A percentile compares a stretch with the other conserved stretches of the same genome.
Evolutionary conservation across 169 alveolate species (phyloP).

Genomic region (Plasmodium inui): DNA sequence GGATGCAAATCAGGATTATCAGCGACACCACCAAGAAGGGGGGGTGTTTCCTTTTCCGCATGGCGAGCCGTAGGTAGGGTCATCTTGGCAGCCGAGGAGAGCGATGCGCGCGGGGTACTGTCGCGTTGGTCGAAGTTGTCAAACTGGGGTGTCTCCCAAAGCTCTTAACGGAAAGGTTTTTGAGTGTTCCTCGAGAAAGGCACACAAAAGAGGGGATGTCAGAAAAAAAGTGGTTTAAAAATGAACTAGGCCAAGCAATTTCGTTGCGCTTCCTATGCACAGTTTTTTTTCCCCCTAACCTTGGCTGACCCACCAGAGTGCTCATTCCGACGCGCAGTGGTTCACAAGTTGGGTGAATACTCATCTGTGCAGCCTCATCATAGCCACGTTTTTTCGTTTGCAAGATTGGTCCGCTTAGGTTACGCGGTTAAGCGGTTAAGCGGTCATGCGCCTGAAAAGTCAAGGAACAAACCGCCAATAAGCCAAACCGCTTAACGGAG

Average conservation of each 20-base stretch:
- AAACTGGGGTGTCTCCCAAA: not conserved
- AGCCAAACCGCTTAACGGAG: not conserved
- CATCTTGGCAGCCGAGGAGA: not conserved
- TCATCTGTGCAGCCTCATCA: not conserved
- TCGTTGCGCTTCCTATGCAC: not conserved
- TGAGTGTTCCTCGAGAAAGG: not conserved
- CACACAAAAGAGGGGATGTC: not conserved
- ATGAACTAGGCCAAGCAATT: not conserved
- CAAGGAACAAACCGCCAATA: not conserved
- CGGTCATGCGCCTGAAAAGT: not conserved
- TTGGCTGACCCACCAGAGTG: not conserved
- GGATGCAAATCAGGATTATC: not conserved
- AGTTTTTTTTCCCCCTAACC: not conserved
- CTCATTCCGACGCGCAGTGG: not conserved
- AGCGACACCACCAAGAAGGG: not conserved
- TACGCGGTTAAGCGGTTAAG: not conserved
- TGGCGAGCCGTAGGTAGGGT: not conserved
- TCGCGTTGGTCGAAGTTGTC: not conserved
- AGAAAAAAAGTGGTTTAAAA: too few species aligned
- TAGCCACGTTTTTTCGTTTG: not conserved
- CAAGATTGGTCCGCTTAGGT: not conserved
- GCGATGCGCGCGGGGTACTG: not conserved
- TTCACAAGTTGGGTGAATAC: not conserved
- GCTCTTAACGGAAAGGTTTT: not conserved
- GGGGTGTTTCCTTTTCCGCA: not conserved